Base-by-base conservation (phyloP, 1,284 basidiomycete genomes). In the Puccinia polysora region DNA sequence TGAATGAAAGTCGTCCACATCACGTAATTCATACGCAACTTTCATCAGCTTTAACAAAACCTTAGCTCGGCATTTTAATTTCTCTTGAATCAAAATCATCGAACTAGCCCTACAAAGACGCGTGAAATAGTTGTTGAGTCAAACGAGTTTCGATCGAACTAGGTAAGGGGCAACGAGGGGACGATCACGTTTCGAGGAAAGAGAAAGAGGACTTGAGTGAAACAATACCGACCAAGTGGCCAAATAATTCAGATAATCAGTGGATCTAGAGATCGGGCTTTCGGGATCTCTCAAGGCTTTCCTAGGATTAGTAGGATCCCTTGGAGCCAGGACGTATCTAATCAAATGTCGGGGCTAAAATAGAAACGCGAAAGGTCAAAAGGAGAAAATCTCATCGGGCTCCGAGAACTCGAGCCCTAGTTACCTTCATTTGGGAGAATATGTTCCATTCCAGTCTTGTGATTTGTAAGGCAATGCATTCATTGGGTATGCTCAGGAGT, bases 1-100 rank as follows among this genome's bases (percentile, higher is more conserved):
- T 18, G 78, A 75, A 74, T 79, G 77, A 28, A 76, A 78, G 74
- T 79, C 78, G 53, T 79, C 78, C 25, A 76, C 75, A 47, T 74
- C 65, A 4, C 78, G 74, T 23, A 79, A 74, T 10, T 74, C 64
- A 38, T 64, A 69, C 7, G 78, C 78, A 18, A 79, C 73, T 18
- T 73, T 58, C 56, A 79, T 76, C 23, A 79, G 62, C 68, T 79
- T 77, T 38, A 78, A 77, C 58, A 77, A 62, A 15, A 79, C 69
- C 3, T 75, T 65, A 0, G 74, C 74, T 14, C 78, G 74, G 23
- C 38, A 34, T 56, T 77, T 78, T 34, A 68, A 52, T 58, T 77
- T 77, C 49, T 73, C 60, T 32, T 79, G 78, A 14, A 78, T 74
- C 14, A 79, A 74, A 32, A 79, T 76, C 38, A 79, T 62, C 1